Evolutionary conservation across 164 flowering plant genomes (phyloP), one percentile per base, ranked within the genome.

Genomic region (Dillenia suffruticosa): DNA sequence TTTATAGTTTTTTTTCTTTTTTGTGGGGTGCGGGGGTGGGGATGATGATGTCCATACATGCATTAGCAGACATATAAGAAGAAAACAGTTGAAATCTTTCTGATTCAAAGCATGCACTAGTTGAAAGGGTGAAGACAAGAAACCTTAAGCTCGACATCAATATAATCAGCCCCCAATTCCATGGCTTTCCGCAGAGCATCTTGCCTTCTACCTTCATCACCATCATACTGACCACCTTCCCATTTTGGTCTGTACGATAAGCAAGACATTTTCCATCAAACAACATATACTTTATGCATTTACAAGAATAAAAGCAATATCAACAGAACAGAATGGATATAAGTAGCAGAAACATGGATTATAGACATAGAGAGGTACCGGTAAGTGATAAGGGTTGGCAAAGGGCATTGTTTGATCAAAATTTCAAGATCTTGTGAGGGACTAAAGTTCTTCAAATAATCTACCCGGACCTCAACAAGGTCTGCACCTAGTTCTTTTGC

Each of bases 111-210:
- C 7, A 24, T 47, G 17, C 53, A 44, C 9, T 45, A 17, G 51
- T 51, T 15, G 24, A 54, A 44, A 17, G n/a, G n/a, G 50, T 2
- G 60, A 11, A 7, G 22, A 65, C 10, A 14, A 63, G 52, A 59
- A 61, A 91, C 97, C 97, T 89, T 69, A 59, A 91, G 96, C 71
- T 91, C 97, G 62, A 91, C 82, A 72, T 91, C 96, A 66, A 91
- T 61, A 60, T 80, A 83, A 77, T 89, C 89, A 70, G 97, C 96
- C 61, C 97, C 97, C 63, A 83, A 62, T 64, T 89, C 90, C 86
- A 89, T 78, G 22, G 92, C 96, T 55, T 79, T 49, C 16, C 76
- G 84, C 51, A 91, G 92, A 8, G 74, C 87, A 61, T 77, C 79
- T 66, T 63, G 50, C 61, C 97, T 76, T 54, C 46, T 66, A 9